Evolutionary conservation across 139 green algal genomes (phyloP).

Genomic region (Volvox africanus): DNA sequence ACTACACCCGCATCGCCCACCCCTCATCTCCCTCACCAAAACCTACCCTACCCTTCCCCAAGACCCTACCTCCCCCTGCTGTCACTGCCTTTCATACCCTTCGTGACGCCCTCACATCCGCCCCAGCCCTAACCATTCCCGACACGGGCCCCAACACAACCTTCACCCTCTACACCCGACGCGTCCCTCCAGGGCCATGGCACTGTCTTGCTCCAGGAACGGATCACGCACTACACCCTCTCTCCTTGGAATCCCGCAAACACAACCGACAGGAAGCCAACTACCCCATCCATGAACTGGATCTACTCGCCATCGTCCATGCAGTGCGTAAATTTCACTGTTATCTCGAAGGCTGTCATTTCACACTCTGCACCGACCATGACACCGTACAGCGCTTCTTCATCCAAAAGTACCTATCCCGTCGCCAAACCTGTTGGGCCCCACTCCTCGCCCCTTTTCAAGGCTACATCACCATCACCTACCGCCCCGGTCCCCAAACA

Average conservation of each 20-base stretch:
- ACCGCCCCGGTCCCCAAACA: constrained; percentile 45
- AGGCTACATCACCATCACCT: constrained; percentile 44
- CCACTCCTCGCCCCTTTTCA: constrained; percentile 53
- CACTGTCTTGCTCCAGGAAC: too few relatives aligned
- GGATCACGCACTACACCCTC: too few relatives aligned
- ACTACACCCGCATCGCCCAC: too few relatives aligned
- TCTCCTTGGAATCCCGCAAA: constrained; percentile 60
- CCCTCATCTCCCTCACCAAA: too few relatives aligned
- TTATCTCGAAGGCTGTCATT: neutral
- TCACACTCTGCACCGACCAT: constrained; percentile 23
- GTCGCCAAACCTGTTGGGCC: constrained; percentile 55
- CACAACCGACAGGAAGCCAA: constrained; percentile 52
- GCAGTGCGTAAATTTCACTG: neutral
- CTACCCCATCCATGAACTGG: constrained; percentile 62
- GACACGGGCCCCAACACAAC: too few relatives aligned
- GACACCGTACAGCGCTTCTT: constrained; percentile 53
- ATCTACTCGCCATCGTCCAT: constrained; percentile 63
- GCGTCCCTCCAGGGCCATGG: too few relatives aligned
- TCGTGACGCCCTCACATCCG: too few relatives aligned
- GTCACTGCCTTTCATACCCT: too few relatives aligned
- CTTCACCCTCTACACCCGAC: too few relatives aligned
- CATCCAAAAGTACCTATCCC: constrained; percentile 47
- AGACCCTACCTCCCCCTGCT: too few relatives aligned
- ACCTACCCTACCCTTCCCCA: too few relatives aligned
- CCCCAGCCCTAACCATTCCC: too few relatives aligned